A percentile compares a stretch with the other conserved stretches of the same genome.
Conservation (phyloP, 768 basidiomycete species). For the Trametes cingulata region DNA sequence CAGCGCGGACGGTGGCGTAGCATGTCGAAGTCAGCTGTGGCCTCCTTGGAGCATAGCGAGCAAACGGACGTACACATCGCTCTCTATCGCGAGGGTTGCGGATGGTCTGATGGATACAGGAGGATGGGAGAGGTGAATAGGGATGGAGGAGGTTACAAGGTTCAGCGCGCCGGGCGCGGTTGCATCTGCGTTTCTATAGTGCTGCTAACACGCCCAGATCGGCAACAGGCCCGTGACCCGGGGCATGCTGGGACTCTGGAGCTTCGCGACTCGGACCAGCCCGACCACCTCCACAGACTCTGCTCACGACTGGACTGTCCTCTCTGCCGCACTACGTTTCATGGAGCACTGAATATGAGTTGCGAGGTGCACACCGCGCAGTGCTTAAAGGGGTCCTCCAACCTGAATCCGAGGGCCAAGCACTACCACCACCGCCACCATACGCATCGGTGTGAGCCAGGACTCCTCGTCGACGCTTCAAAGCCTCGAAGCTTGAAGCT, state of each 20-base stretch:
- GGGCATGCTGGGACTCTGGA: background rate
- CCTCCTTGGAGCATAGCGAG: background rate
- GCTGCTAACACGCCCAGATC: slow-evolving; percentile 14
- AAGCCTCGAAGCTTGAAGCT: background rate
- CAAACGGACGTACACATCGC: slow-evolving; percentile 6
- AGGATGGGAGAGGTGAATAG: background rate
- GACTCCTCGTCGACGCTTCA: background rate
- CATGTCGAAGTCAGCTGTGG: background rate
- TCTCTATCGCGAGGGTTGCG: background rate
- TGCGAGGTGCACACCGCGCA: too few relatives aligned
- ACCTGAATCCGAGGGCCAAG: too few relatives aligned
- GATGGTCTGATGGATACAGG: background rate
- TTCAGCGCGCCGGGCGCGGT: background rate
- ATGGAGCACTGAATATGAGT: too few relatives aligned
- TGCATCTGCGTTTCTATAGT: slow-evolving; percentile 14
- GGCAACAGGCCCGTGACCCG: slow-evolving; percentile 3
- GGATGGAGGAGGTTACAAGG: background rate
- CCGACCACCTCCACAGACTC: too few relatives aligned
- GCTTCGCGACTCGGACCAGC: background rate
- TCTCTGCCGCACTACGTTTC: too few relatives aligned
- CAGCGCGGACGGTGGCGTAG: background rate
- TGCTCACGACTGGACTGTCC: too few relatives aligned
- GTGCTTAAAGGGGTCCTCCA: too few relatives aligned
- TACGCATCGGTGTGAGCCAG: too few relatives aligned
- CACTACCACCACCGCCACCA: too few relatives aligned